Conservation (phyloP, 2,329 filamentous ascomycete species). For the Cladosporium sp. region DNA sequence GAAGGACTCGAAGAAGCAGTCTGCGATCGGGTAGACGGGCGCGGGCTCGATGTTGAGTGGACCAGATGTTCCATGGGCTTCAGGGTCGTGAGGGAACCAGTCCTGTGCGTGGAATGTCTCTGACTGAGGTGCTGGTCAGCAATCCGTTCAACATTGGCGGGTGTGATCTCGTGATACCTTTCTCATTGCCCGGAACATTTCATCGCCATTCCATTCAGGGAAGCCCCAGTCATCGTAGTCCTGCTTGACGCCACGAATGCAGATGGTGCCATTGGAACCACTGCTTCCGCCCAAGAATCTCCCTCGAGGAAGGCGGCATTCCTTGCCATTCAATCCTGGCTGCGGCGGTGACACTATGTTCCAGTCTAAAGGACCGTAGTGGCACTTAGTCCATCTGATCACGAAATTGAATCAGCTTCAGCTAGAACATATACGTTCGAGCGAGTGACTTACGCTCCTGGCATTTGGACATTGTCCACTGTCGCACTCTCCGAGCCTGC, state of each 20-base stretch:
- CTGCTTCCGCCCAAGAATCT: constrained; percentile 41
- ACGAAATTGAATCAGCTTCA: not conserved
- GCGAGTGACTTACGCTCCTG: constrained; percentile 33
- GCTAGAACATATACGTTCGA: not conserved
- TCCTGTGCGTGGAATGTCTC: constrained; percentile 24
- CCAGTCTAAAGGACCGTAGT: constrained; percentile 43
- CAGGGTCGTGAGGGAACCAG: constrained; percentile 24
- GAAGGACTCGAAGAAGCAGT: constrained; percentile 24
- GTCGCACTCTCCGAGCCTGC: constrained; percentile 30
- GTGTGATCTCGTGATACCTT: constrained; percentile 16
- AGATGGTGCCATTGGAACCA: constrained; percentile 43
- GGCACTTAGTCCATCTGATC: constrained; percentile 38
- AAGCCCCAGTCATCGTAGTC: constrained; percentile 35
- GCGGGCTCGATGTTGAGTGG: constrained; percentile 36
- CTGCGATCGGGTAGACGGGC: constrained; percentile 32
- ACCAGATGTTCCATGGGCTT: constrained; percentile 23
- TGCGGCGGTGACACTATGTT: constrained; percentile 41
- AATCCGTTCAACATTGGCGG: too few relatives aligned
- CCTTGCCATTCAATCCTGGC: constrained; percentile 36
- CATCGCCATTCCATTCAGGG: constrained; percentile 27
- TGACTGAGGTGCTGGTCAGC: constrained; percentile 9
- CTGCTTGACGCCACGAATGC: constrained; percentile 40
- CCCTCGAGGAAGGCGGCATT: constrained; percentile 42
- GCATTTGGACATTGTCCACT: constrained; percentile 45
- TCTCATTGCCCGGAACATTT: constrained; percentile 28